Base-by-base conservation (phyloP, 2,329 filamentous ascomycete species). In the Ceratocystis eucalypticola region DNA sequence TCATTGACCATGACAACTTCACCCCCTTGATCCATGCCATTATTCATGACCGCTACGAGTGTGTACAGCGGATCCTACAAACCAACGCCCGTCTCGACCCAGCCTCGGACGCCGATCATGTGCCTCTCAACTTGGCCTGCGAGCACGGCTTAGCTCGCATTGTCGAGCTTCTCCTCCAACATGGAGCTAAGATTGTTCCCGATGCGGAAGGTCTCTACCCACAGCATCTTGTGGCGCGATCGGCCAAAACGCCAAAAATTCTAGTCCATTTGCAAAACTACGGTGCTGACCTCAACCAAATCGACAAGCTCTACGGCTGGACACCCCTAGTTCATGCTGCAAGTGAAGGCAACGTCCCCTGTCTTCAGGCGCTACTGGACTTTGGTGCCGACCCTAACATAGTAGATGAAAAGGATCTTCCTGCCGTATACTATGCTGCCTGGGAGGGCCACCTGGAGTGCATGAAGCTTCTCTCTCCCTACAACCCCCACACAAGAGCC, bases 381-480 rank as follows among this genome's bases (percentile, higher is more conserved):
- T 84, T 88, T 69, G 88, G 88, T 6, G 92, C 88, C 2, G 85
- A 95, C 71, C 83, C 88, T 0, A 87, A 86, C 70, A 88, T 91
- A 65, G 77, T 90, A 55, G 94, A 99, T 73, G 94, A 99, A 76
- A 99, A 97, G 74, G 88, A 86, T 17, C 81, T 97, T 3, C 91
- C 92, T 1, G 92, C 94, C 33, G 91, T 97, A 86, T 99, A 99
- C 76, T 99, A 99, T 75, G 94, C 94, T 15, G 93, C 91, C 0
- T 99, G 94, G 94, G 94, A 99, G 77, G 94, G 94, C 0, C 90
- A 97, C 73, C 77, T 97, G 65, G 88, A 93, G 72, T 97, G 94
- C 77, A 96, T 99, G 89, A 87, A 88, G 72, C 81, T 96, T 6
- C 83, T 99, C 41, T 86, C 86, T 3, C 84, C 86, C 1, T 80